A percentile compares a stretch with the other conserved stretches of the same genome.
These are phyloP conservation scores for Pythium brachiatum DNA, from an alignment of 352 stramenopile species.

Conservation along the genomic window DNA sequence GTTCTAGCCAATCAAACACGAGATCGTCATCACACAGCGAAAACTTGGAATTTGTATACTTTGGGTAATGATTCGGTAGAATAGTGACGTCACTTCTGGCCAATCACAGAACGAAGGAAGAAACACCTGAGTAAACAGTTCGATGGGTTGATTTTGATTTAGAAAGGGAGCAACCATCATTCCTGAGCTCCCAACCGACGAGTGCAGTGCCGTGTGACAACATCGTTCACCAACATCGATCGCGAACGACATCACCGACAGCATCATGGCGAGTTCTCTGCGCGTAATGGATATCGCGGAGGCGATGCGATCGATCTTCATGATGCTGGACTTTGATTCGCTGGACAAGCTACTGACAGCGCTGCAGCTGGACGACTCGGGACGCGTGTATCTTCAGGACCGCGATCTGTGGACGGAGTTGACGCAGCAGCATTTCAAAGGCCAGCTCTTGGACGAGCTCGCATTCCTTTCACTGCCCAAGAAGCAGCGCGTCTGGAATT, in stretches of 20 bases:
- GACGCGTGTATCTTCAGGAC: slow-evolving; percentile 18
- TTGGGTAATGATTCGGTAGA: slow-evolving; percentile 1
- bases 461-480: slow-evolving; percentile 16
- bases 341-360: slow-evolving; percentile 21
- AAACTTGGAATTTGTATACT: background rate
- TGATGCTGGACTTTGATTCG: slow-evolving; percentile 13
- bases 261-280: background rate
- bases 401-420: slow-evolving; percentile 22
- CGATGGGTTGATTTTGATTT: slow-evolving; percentile 18
- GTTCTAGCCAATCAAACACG: slow-evolving; percentile 1
- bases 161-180: slow-evolving; percentile 7
- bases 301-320: slow-evolving; percentile 15
- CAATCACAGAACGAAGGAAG: slow-evolving; percentile 1
- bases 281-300: slow-evolving; percentile 23
- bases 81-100: background rate
- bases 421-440: slow-evolving; percentile 18
- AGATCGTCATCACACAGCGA: background rate
- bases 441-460: slow-evolving; percentile 11
- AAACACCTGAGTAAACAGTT: background rate
- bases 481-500: slow-evolving; percentile 20
- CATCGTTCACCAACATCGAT: background rate
- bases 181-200: too few species aligned
- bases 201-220: slow-evolving; percentile 2
- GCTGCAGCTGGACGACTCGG: slow-evolving; percentile 21
- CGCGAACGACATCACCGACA: background rate